Percentiles rank a stretch among this genome's conserved stretches.
These are phyloP conservation scores for Davidsoniella eucalypti DNA, from an alignment of 2,329 filamentous ascomycete species.

Conservation along the genomic window DNA sequence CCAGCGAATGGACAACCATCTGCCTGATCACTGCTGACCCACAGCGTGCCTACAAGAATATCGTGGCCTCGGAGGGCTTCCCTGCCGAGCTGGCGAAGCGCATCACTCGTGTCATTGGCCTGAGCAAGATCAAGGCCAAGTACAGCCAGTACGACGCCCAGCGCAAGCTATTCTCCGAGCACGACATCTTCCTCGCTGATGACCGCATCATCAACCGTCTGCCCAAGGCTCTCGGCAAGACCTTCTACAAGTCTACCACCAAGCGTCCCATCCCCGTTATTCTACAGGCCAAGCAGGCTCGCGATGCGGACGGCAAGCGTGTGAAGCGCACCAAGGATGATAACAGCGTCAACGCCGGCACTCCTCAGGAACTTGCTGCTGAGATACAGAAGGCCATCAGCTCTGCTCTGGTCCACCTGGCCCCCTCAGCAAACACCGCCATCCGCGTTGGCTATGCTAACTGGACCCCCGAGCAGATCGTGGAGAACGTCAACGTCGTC, in stretches of 20 bases:
- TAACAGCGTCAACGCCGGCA: conserved; percentile 21
- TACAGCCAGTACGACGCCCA: conserved; percentile 79
- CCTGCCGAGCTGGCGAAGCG: conserved; percentile 47
- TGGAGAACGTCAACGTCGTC: conserved; percentile 65
- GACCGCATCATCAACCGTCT: conserved; percentile 64
- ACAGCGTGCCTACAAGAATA: conserved; percentile 80
- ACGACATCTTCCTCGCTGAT: conserved; percentile 89
- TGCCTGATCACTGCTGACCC: conserved; percentile 73
- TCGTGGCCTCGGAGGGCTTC: conserved; percentile 59
- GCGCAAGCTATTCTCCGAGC: conserved; percentile 66
- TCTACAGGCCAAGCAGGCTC: conserved; percentile 32
- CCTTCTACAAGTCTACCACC: conserved; percentile 67
- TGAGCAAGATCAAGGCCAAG: conserved; percentile 64
- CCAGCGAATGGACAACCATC: conserved; percentile 48
- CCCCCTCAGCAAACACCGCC: conserved; percentile 61
- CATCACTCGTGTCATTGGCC: conserved; percentile 62
- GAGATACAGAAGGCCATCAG: conserved; percentile 67
- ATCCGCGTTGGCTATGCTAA: conserved; percentile 62
- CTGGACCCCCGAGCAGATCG: conserved; percentile 59
- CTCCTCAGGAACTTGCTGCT: conserved; percentile 50
- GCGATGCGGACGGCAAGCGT: conserved; percentile 24
- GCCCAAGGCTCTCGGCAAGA: conserved; percentile 69
- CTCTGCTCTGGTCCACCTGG: conserved; percentile 66
- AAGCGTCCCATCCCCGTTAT: conserved; percentile 80
- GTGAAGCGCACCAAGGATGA: conserved; percentile 32